Evolutionary conservation across 805 yeast species (phyloP).

Genomic region (Diddensiella caesifluorescens): DNA sequence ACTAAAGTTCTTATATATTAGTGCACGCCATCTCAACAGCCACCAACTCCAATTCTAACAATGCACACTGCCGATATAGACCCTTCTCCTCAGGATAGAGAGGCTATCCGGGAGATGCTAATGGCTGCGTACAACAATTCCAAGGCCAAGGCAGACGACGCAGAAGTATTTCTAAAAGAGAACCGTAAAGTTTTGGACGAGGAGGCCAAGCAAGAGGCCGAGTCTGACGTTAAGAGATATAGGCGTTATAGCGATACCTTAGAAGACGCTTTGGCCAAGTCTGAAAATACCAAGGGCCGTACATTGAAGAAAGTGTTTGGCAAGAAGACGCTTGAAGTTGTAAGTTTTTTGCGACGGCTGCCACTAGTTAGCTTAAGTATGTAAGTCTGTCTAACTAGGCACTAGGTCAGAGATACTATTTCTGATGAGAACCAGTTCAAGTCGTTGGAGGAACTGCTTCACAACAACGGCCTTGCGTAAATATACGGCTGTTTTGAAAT

Average conservation of each 20-base stretch:
- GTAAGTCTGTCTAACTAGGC: not conserved
- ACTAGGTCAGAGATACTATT: constrained; percentile 16
- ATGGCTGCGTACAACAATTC: constrained; percentile 17
- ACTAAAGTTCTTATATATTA: no score
- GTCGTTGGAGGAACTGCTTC: constrained; percentile 18
- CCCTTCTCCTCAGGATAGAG: constrained; percentile 26
- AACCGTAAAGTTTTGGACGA: constrained; percentile 19
- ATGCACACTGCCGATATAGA: constrained; percentile 25
- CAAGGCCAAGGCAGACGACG: constrained; percentile 17
- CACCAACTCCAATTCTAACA: no score
- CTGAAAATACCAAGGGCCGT: constrained; percentile 26
- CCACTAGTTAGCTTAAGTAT: no score
- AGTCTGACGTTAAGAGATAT: constrained; percentile 17
- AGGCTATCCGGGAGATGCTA: constrained; percentile 21
- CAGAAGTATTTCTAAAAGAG: constrained; percentile 21
- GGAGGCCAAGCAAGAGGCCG: constrained; percentile 21
- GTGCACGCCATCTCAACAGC: not conserved
- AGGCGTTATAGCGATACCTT: constrained; percentile 20
- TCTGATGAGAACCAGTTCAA: constrained; percentile 17
- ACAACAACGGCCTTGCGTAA: constrained; percentile 18
- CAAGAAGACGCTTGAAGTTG: constrained; percentile 25
- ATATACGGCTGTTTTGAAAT: not conserved
- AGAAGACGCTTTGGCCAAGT: constrained; percentile 24
- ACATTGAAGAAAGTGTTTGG: constrained; percentile 26
- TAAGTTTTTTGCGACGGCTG: constrained; percentile 5